A percentile compares a stretch with the other conserved stretches of the same genome.
These are phyloP conservation scores for Curvularia eragrostidis DNA, from an alignment of 2,329 filamentous ascomycete genomes.

Conservation along the genomic window DNA sequence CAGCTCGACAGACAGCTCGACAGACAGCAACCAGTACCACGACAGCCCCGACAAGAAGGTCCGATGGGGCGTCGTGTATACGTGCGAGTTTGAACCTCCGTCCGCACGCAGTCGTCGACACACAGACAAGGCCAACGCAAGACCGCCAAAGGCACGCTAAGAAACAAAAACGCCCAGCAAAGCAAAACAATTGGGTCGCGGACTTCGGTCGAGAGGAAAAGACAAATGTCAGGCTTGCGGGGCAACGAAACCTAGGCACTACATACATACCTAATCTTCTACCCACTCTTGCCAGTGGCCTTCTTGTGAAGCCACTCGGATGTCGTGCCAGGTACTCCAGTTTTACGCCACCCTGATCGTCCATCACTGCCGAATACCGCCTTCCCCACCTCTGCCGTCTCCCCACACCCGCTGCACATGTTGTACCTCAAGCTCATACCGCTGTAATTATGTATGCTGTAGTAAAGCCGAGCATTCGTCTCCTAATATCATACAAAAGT, in stretches of 20 bases:
- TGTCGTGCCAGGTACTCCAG: background rate
- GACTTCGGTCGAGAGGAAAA: background rate
- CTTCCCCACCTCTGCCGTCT: constrained; percentile 5
- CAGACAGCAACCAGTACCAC: background rate
- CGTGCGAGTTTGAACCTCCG: constrained; percentile 2
- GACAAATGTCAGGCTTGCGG: background rate
- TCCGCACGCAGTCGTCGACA: background rate
- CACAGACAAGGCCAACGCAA: background rate
- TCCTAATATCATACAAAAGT: no score
- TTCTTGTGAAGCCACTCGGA: background rate
- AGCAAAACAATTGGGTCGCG: background rate
- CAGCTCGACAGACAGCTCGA: background rate
- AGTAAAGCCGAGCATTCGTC: background rate
- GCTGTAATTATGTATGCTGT: background rate
- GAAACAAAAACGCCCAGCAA: background rate
- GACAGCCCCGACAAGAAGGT: constrained; percentile 7
- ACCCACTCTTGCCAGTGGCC: no score
- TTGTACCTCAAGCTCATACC: background rate
- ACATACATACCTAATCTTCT: background rate
- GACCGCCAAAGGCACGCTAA: background rate
- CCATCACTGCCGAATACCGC: background rate
- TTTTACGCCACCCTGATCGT: background rate
- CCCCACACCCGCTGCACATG: background rate
- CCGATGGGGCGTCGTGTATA: constrained; percentile 13
- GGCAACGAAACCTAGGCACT: background rate